Evolutionary conservation across 192 early-diverging fungal species (phyloP), one percentile per base, ranked within the genome.

Genomic region (Gamsiella multidivaricata): DNA sequence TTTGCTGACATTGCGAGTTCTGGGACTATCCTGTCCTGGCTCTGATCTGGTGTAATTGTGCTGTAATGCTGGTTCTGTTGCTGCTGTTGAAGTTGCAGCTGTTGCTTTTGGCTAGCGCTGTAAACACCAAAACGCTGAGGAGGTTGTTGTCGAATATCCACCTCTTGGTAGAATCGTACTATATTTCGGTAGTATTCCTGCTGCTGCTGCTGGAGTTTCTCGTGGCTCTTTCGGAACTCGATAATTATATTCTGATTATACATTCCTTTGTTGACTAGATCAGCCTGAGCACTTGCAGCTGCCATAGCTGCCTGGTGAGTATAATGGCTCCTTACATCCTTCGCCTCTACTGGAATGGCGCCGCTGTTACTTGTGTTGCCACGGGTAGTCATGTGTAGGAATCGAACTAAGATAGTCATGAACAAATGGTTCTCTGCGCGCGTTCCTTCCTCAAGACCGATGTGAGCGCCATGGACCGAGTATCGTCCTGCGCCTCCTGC

Each of bases 351-450:
- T n/a, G n/a, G n/a, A n/a, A n/a, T n/a, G n/a, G n/a, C n/a, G n/a
- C n/a, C n/a, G n/a, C n/a, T n/a, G n/a, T n/a, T n/a, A n/a, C n/a
- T n/a, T n/a, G n/a, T n/a, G n/a, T n/a, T n/a, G n/a, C n/a, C n/a
- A n/a, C n/a, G n/a, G n/a, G 14, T 20, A 20, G 61, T 64, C 14
- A 64, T 23, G 37, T 53, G 29, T 22, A 76, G n/a, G 59, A 76
- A 76, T 18, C 72, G 57, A n/a, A 61, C 64, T 29, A 76, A 23
- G 45, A 76, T 76, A 11, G 68, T 53, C 26, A 26, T 67, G 37
- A 76, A 76, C 5, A 76, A 43, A n/a, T 76, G 59, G 34, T 33
- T 67, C 52, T 76, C 72, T 15, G 65, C 72, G 0, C 56, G 46
- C 8, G 20, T 53, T 3, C 65, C 72, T 20, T 76, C 72, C 17